Percentiles rank a stretch among this genome's conserved stretches.
phyloP scores from a whole-genome alignment of 2,329 filamentous ascomycete genomes.

The Chaetothyriales sp. region DNA sequence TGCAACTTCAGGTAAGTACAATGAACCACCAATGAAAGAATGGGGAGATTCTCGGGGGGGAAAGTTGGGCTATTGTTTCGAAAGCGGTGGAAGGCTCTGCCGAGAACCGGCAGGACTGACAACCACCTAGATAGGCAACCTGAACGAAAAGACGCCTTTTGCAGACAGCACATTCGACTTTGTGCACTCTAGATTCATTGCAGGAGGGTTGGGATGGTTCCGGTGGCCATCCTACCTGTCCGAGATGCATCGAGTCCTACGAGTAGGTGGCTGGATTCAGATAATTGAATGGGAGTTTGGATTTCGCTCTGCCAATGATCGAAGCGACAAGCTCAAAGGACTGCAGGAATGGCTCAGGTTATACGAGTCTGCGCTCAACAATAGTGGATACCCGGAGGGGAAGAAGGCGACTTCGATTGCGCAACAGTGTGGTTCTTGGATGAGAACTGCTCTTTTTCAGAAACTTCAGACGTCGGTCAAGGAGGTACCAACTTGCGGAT shows the following conservation, averaged over 20 bases:
- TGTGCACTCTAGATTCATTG: slow-evolving; percentile 45
- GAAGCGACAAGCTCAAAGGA: slow-evolving; percentile 5
- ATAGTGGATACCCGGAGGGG: slow-evolving; percentile 4
- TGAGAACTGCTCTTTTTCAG: slow-evolving; percentile 9
- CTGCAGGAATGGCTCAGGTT: slow-evolving; percentile 8
- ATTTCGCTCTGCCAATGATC: slow-evolving; percentile 7
- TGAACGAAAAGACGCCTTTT: not conserved
- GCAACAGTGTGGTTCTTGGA: slow-evolving; percentile 6
- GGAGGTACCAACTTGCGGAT: slow-evolving; percentile 10
- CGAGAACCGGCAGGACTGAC: not conserved
- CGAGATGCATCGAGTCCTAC: slow-evolving; percentile 1
- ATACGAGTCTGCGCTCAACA: slow-evolving; percentile 3
- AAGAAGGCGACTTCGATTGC: slow-evolving; percentile 5
- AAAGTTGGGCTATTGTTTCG: not conserved
- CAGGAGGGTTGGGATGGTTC: slow-evolving; percentile 28
- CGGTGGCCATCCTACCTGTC: not conserved
- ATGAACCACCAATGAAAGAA: not conserved
- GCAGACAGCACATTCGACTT: slow-evolving; percentile 40
- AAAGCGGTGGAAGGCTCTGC: too few species aligned
- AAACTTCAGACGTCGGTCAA: slow-evolving; percentile 6
- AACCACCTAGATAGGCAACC: not conserved
- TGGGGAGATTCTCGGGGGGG: not conserved
- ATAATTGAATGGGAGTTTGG: slow-evolving; percentile 10
- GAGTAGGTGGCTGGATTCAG: slow-evolving; percentile 6
- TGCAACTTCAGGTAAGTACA: slow-evolving; percentile 7